Evolutionary conservation across 345 rosid genomes (phyloP).

Genomic region (Eutrema heterophyllum): DNA sequence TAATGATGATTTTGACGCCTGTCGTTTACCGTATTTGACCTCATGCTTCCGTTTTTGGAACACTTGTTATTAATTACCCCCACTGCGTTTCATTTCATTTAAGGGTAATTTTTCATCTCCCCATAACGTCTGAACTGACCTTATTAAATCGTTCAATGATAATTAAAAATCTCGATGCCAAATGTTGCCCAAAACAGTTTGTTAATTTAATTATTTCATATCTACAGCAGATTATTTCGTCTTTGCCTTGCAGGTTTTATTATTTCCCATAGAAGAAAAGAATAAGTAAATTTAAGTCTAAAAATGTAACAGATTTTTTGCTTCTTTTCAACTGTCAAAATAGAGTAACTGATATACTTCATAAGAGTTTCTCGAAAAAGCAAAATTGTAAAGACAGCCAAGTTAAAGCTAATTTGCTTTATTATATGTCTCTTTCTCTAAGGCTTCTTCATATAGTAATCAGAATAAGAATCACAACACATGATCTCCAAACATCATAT

Average conservation of each 20-base stretch:
- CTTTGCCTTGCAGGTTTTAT: background rate
- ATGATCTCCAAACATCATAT: slow-evolving; percentile 17
- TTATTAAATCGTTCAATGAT: background rate
- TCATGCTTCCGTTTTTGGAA: slow-evolving; percentile 13
- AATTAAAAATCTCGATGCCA: background rate
- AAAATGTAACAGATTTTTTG: background rate
- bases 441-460: background rate
- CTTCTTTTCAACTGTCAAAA: background rate
- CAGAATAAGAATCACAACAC: background rate
- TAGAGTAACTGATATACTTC: background rate
- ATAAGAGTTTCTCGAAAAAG: background rate
- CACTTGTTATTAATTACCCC: background rate
- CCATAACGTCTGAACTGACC: background rate
- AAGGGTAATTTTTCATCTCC: background rate
- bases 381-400: background rate
- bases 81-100: background rate
- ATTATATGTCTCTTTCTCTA: background rate
- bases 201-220: background rate
- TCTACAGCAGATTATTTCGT: background rate
- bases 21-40: slow-evolving; percentile 25
- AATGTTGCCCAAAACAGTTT: background rate
- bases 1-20: background rate
- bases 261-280: background rate
- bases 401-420: background rate
- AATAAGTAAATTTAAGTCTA: background rate